Base-by-base conservation (phyloP, 495 filamentous ascomycete genomes). In the Filosporella fistucella region DNA sequence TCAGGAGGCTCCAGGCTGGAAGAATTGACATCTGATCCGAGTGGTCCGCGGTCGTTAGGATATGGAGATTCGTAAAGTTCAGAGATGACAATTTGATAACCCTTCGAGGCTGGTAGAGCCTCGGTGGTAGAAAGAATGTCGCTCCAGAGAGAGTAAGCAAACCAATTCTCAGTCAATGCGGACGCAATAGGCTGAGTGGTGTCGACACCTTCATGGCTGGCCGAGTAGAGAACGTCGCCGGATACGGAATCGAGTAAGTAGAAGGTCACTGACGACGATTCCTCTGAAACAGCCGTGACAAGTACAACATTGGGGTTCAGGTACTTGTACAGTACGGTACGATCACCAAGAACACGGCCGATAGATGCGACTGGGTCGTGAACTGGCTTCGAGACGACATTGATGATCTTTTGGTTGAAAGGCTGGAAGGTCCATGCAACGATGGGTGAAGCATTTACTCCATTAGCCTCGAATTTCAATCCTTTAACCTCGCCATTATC, bases 301-400 rank as follows among this genome's bases (percentile, higher is more conserved):
- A 95, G 78, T 6, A 90, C 69, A 4, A 91, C 71, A 64, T 97
- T 96, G 1, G 87, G 84, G 66, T 90, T 93, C 20, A 99, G 69
- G 63, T 96, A 96, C 69, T 99, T 99, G 78, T 97, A 99, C 49
- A 95, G 75, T 32, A 99, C 93, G 1, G 82, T 85, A 16, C 93
- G 83, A 57, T 97, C 83, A 41, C 89, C 90, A 25, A 97, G 78
- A 16, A 95, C 93, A 49, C 88, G 85, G 36, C 94, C 93, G 47
- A 99, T 96, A 0, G 93, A 96, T 9, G 94, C 91, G 34, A 96
- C 83, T 3, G 88, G 88, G 51, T 97, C 91, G 54, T 93, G 84
- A 6, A 73, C 55, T 12, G 89, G 82, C 24, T 87, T 76, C 21
- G 81, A 66, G 12, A 78, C 81, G 23, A 91, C 73, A 26, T 71